Evolutionary conservation across 176 grass and related monocot genomes (phyloP).

Genomic region (Coix lacrymajobi): DNA sequence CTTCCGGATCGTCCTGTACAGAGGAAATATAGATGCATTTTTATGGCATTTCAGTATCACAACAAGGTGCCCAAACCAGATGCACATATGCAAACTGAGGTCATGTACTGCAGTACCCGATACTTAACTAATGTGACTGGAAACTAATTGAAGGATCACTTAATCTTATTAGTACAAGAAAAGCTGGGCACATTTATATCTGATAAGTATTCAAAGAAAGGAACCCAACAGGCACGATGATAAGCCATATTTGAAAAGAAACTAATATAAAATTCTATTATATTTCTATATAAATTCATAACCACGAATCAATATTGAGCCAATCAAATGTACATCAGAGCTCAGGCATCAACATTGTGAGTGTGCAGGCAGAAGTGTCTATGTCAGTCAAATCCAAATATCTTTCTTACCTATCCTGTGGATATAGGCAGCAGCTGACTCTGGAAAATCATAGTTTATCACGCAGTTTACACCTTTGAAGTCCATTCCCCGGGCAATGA

Average conservation of each 20-base stretch:
- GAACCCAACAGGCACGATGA: neutral
- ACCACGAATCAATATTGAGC: neutral
- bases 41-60: neutral
- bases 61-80: neutral
- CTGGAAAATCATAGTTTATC: constrained; percentile 96
- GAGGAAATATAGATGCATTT: neutral
- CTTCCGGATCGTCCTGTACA: constrained; percentile 74
- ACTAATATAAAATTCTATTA: neutral
- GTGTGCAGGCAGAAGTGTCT: neutral
- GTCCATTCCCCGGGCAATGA: constrained; percentile 91
- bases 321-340: neutral
- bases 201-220: neutral
- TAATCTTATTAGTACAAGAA: neutral
- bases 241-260: neutral
- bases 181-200: neutral
- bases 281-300: neutral
- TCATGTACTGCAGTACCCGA: neutral
- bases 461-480: constrained; percentile 93
- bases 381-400: neutral
- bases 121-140: neutral
- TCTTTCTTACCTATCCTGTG: constrained; percentile 75
- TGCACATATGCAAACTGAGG: neutral
- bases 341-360: neutral
- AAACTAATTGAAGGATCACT: neutral
- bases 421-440: constrained; percentile 87